Evolutionary conservation across 495 filamentous ascomycete species (phyloP).

Genomic region (Annulohypoxylon moriforme): DNA sequence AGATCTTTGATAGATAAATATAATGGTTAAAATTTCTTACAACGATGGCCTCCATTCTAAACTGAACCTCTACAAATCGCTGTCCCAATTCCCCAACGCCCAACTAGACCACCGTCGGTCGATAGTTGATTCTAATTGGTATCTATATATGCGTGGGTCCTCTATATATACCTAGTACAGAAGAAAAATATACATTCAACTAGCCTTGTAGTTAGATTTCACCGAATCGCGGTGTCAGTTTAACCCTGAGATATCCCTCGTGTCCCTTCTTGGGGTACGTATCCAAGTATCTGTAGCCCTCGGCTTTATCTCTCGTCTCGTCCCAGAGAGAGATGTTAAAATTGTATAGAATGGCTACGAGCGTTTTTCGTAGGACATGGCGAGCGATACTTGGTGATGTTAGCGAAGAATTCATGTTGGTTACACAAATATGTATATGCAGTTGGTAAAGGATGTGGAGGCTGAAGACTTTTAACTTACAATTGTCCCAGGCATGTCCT

Average conservation of each 20-base stretch:
- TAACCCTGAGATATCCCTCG: conserved; percentile 6
- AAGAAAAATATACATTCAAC: not conserved
- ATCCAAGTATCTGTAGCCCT: conserved; percentile 1
- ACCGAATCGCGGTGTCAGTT: not conserved
- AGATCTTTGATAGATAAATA: too few species aligned
- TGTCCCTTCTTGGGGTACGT: conserved; percentile 6
- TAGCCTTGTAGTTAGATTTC: not conserved
- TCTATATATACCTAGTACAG: not conserved
- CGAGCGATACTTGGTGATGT: not conserved
- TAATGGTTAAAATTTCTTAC: not conserved
- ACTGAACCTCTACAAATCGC: not conserved
- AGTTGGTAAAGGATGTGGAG: not conserved
- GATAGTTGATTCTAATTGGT: not conserved
- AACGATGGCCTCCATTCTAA: not conserved
- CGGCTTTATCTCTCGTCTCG: not conserved
- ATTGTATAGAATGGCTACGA: conserved; percentile 4
- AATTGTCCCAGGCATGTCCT: conserved; percentile 5
- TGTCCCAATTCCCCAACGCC: not conserved
- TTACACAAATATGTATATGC: not conserved
- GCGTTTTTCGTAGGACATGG: conserved; percentile 2
- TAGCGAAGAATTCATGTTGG: not conserved
- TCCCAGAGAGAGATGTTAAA: conserved; percentile 4
- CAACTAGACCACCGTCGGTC: not conserved
- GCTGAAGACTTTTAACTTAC: not conserved
- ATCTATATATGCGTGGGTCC: not conserved